These are phyloP conservation scores for Tulasnella calospora DNA, from an alignment of 768 basidiomycete species.

Conservation along the genomic window DNA sequence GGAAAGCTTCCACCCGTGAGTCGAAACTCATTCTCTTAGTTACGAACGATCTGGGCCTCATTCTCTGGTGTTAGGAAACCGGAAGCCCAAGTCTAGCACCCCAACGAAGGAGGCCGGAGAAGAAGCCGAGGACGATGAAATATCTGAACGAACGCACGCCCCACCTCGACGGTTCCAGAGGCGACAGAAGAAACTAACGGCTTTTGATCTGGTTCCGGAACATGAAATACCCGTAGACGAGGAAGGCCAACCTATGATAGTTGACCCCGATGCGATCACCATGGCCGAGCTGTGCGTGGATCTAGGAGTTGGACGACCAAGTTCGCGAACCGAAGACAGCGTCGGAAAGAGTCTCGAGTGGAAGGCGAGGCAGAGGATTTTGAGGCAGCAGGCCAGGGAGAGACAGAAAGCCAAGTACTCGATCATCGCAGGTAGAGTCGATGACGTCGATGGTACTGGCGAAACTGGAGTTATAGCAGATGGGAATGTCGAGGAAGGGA, in stretches of 20 bases:
- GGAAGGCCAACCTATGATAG: slow-evolving; percentile 13
- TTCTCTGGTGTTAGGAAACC: neutral
- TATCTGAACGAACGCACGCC: neutral
- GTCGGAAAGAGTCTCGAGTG: slow-evolving; percentile 39
- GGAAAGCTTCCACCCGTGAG: neutral
- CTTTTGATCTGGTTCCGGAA: slow-evolving; percentile 13
- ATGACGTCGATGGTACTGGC: slow-evolving; percentile 30
- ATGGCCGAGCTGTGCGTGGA: slow-evolving; percentile 51
- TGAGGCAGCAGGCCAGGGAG: slow-evolving; percentile 70
- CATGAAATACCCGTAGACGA: slow-evolving; percentile 19
- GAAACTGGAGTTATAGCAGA: slow-evolving; percentile 38
- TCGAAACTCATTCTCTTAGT: neutral
- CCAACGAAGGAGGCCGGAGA: neutral
- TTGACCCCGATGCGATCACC: slow-evolving; percentile 16
- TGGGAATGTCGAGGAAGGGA: neutral
- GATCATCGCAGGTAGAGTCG: slow-evolving; percentile 61
- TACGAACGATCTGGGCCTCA: neutral
- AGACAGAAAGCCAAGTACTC: slow-evolving; percentile 56
- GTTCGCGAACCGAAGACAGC: slow-evolving; percentile 65
- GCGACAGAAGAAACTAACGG: slow-evolving; percentile 4
- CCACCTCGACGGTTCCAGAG: slow-evolving; percentile 6
- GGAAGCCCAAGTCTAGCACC: neutral
- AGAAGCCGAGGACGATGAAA: neutral
- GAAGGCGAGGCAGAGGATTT: slow-evolving; percentile 30
- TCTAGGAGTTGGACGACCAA: slow-evolving; percentile 71